A percentile compares a stretch with the other conserved stretches of the same genome.
Evolutionary conservation across 2,329 filamentous ascomycete species (phyloP).

Genomic region (Hypoxylon sp.): DNA sequence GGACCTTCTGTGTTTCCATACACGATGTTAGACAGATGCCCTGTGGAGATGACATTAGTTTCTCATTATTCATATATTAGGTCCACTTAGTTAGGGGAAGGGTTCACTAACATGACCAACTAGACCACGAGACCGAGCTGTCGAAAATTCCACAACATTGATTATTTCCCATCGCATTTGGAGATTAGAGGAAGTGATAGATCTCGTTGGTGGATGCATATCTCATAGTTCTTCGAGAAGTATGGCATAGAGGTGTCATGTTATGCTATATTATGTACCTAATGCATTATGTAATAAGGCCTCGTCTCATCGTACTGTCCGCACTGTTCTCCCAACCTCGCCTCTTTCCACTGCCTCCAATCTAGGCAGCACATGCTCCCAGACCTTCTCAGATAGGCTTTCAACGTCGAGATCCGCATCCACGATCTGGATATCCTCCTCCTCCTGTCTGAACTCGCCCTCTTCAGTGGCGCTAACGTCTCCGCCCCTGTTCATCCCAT

Average conservation of each 20-base stretch:
- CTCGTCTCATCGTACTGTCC: constrained; percentile 58
- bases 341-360: constrained; percentile 66
- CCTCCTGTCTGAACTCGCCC: constrained; percentile 63
- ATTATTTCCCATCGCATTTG: neutral
- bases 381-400: constrained; percentile 70
- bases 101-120: constrained; percentile 18
- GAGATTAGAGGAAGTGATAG: neutral
- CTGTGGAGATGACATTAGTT: constrained; percentile 19
- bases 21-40: constrained; percentile 22
- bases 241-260: neutral
- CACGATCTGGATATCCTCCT: constrained; percentile 68
- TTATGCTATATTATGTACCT: neutral
- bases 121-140: constrained; percentile 16
- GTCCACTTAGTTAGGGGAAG: constrained; percentile 2
- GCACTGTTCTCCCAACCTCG: constrained; percentile 62
- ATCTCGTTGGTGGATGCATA: neutral
- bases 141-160: neutral
- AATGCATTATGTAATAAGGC: too few relatives aligned
- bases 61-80: neutral
- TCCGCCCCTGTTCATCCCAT: constrained; percentile 40
- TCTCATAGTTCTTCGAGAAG: neutral
- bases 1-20: constrained; percentile 18
- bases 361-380: constrained; percentile 64
- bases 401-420: constrained; percentile 69
- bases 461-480: constrained; percentile 45